Evolutionary conservation across 2,329 filamentous ascomycete species (phyloP).

Genomic region (Tolypocladium ophioglossoides): DNA sequence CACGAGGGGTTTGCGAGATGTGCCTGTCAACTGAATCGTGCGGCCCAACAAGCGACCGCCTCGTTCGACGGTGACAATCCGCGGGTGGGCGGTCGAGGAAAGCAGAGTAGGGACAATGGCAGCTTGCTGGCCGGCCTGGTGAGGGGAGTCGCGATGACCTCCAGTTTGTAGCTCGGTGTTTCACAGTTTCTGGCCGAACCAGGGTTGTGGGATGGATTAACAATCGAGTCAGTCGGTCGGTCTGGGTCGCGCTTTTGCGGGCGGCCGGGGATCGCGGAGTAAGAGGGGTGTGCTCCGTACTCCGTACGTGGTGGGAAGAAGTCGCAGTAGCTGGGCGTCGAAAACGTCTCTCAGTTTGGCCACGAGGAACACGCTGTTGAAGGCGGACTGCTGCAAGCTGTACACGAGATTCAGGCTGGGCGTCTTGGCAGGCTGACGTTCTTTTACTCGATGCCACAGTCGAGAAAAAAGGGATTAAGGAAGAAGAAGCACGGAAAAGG

Average conservation of each 20-base stretch:
- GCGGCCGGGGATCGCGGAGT: not conserved
- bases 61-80: not conserved
- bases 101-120: not conserved
- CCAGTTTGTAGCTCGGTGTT: not conserved
- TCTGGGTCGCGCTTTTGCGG: not conserved
- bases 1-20: not conserved
- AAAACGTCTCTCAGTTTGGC: not conserved
- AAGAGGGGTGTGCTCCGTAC: too few relatives aligned
- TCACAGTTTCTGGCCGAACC: not conserved
- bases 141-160: not conserved
- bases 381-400: not conserved
- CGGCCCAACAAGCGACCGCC: not conserved
- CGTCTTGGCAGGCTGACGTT: not conserved
- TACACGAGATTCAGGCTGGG: not conserved
- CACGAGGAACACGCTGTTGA: not conserved
- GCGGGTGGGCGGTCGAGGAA: too few relatives aligned
- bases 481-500: not conserved
- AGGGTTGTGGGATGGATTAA: not conserved
- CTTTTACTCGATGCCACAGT: not conserved
- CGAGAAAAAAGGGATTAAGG: not conserved
- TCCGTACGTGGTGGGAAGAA: not conserved
- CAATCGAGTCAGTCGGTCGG: too few relatives aligned
- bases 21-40: not conserved
- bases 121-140: not conserved
- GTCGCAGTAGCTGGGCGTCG: not conserved